phyloP scores from a whole-genome alignment of 805 yeast genomes.

The Vanderwaltozyma polyspora region DNA sequence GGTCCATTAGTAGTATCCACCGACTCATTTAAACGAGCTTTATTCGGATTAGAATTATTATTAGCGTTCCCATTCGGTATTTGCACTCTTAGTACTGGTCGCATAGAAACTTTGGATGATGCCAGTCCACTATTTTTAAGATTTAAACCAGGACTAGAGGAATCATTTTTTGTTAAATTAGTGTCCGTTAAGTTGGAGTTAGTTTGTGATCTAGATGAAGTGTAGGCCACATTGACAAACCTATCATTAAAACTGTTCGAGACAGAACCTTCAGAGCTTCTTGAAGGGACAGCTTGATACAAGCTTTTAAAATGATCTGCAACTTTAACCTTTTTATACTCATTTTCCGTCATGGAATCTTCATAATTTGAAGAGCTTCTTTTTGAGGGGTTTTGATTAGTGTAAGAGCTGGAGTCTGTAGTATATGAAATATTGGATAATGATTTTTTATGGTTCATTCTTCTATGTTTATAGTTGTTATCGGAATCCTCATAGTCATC shows the following conservation, averaged over 20 bases:
- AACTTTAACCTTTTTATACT: not conserved
- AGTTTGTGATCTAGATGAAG: not conserved
- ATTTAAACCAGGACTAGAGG: not conserved
- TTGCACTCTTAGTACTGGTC: conserved; percentile 55
- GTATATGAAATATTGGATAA: too few species aligned
- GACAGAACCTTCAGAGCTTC: not conserved
- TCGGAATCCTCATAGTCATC: conserved; percentile 7
- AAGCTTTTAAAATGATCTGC: conserved; percentile 2
- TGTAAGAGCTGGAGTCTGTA: too few species aligned
- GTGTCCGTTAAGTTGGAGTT: too few species aligned
- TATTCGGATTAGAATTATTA: conserved; percentile 18
- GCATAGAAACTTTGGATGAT: conserved; percentile 15
- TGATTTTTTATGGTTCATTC: too few species aligned
- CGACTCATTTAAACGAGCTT: not conserved
- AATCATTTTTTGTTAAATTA: too few species aligned
- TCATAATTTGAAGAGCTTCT: conserved; percentile 4
- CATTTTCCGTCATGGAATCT: not conserved
- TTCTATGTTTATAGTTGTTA: not conserved
- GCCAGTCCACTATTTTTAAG: not conserved
- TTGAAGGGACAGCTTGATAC: not conserved
- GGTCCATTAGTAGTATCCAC: conserved; percentile 1
- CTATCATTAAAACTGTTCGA: not conserved
- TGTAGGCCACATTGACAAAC: not conserved
- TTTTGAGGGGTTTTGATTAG: too few species aligned
- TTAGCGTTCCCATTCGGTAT: conserved; percentile 38